Evolutionary conservation across 345 rosid genomes (phyloP).

Genomic region (Euclidium syriacum): DNA sequence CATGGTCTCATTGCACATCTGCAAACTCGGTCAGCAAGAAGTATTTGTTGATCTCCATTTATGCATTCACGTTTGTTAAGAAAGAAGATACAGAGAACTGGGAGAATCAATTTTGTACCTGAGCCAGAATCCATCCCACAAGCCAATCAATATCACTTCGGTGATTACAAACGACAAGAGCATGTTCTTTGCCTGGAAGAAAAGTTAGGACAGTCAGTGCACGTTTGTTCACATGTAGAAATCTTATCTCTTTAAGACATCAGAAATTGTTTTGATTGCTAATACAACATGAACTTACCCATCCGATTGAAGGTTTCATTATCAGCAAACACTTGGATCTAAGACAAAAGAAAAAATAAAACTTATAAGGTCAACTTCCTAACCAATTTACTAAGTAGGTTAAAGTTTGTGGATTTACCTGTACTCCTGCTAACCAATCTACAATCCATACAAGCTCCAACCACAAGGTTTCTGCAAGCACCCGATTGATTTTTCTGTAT

Average conservation of each 20-base stretch:
- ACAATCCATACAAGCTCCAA: slow-evolving; percentile 84
- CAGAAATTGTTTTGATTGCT: background rate
- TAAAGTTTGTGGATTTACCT: slow-evolving; percentile 42
- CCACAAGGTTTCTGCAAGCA: slow-evolving; percentile 82
- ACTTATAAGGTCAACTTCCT: background rate
- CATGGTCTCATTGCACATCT: background rate
- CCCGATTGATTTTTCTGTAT: slow-evolving; percentile 67
- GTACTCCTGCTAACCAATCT: slow-evolving; percentile 96
- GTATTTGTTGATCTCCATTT: background rate
- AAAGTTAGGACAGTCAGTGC: background rate
- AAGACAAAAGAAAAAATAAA: slow-evolving; percentile 26
- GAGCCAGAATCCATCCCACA: slow-evolving; percentile 92
- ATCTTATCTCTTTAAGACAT: background rate
- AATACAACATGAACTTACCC: slow-evolving; percentile 46
- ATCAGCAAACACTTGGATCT: slow-evolving; percentile 77
- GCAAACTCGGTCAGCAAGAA: background rate
- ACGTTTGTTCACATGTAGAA: background rate
- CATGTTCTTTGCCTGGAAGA: slow-evolving; percentile 81
- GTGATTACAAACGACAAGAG: slow-evolving; percentile 78
- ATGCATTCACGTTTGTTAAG: background rate
- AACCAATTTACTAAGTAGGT: background rate
- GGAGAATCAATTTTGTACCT: slow-evolving; percentile 42
- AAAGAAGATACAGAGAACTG: background rate
- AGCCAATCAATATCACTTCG: slow-evolving; percentile 96
- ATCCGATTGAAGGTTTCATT: slow-evolving; percentile 58